These are phyloP conservation scores for Rossbeevera mucosa DNA, from an alignment of 768 basidiomycete genomes.

Conservation along the genomic window DNA sequence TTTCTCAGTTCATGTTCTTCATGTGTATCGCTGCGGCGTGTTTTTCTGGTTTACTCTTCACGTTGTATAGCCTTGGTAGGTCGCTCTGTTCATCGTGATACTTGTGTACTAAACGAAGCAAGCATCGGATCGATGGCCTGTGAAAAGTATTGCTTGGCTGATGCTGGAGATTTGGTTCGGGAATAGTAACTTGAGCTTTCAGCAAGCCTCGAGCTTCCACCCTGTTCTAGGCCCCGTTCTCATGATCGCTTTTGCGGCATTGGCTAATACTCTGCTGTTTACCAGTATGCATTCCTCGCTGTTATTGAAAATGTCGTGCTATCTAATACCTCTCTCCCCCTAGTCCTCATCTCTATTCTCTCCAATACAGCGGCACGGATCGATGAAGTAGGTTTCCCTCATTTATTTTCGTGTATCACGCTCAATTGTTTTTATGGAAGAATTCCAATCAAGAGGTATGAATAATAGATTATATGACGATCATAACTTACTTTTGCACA, in stretches of 20 bases:
- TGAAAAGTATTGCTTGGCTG: slow-evolving; percentile 67
- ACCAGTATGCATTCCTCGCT: slow-evolving; percentile 53
- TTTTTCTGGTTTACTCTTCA: slow-evolving; percentile 72
- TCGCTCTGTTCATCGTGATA: not conserved
- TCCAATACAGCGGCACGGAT: slow-evolving; percentile 85
- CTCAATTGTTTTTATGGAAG: slow-evolving; percentile 22
- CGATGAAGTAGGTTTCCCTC: slow-evolving; percentile 44
- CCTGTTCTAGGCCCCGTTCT: slow-evolving; percentile 71
- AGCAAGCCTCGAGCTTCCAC: slow-evolving; percentile 55
- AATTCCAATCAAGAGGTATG: slow-evolving; percentile 59
- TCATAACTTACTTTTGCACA: slow-evolving; percentile 31
- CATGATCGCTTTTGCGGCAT: slow-evolving; percentile 75
- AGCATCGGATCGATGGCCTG: slow-evolving; percentile 27
- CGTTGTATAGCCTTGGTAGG: slow-evolving; percentile 49
- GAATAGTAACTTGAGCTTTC: slow-evolving; percentile 61
- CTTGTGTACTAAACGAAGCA: slow-evolving; percentile 27
- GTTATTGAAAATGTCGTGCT: not conserved
- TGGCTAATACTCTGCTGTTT: slow-evolving; percentile 73
- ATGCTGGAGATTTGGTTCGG: slow-evolving; percentile 89
- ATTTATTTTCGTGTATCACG: not conserved
- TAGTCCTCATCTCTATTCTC: slow-evolving; percentile 79
- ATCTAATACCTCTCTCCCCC: not conserved
- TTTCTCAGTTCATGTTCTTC: slow-evolving; percentile 73
- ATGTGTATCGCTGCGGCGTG: slow-evolving; percentile 72
- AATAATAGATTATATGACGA: not conserved